Evolutionary conservation across 352 stramenopile genomes (phyloP), one percentile per base, ranked within the genome.

Genomic region (Lagenidium sp.): DNA sequence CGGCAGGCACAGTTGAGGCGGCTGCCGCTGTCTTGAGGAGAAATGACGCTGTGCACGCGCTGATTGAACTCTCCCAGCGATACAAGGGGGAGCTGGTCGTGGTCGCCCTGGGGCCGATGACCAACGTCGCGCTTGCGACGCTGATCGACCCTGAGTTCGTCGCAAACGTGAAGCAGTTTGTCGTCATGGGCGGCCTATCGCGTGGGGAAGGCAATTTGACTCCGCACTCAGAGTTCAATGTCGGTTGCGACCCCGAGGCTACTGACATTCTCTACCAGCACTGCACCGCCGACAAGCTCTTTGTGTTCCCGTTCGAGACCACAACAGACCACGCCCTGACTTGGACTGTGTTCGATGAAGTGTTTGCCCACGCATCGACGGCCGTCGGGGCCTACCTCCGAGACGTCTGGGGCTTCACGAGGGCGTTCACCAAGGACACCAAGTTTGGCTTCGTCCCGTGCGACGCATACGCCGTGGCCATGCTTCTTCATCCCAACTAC

Each of bases 161-260:
- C 12, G 36, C 40, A 11, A 73, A 78, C 36, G 50, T 91, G 11
- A 72, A 79, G 57, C 57, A 76, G 48, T 47, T 88, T 15, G 60
- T 85, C 15, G 55, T 85, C 53, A 92, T 92, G 80, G 77, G 80
- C 7, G 78, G 77, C 18, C 57, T 80, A 25, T 82, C 70, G 29
- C 65, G 66, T 8, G 77, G 75, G n/a, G 52, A 82, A 23, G 77
- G 75, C 28, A 92, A 90, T 58, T 43, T 72, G 31, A 88, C 75
- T 24, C 36, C 60, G 19, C 66, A 88, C 54, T 44, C 70, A 0
- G 80, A 92, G 50, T 92, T 87, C 47, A 92, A 92, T 53, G 73
- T 86, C 15, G 71, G 63, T 30, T 88, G 77, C 47, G 80, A 92
- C 52, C 80, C 80, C 5, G 80, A 92, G 51, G 80, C 80, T 1